These are phyloP conservation scores for Graphilbum ipis-grandicollis DNA, from an alignment of 2,329 filamentous ascomycete species.

Conservation along the genomic window DNA sequence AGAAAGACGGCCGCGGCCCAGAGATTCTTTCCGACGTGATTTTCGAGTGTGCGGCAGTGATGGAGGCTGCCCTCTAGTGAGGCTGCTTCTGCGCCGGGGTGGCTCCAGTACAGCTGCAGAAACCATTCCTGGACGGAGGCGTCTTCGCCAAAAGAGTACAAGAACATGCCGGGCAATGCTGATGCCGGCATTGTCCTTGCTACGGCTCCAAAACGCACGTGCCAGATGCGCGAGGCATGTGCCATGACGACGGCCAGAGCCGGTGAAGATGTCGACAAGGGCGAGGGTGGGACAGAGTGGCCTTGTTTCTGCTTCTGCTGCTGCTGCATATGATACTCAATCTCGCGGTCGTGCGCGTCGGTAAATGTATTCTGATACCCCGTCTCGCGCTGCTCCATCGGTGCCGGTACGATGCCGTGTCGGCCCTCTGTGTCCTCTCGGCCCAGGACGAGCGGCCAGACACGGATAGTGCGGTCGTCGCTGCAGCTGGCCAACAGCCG, in stretches of 20 bases:
- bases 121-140: slow-evolving; percentile 59
- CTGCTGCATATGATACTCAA: not conserved
- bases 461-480: slow-evolving; percentile 74
- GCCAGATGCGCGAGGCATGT: slow-evolving; percentile 82
- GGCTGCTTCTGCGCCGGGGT: not conserved
- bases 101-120: slow-evolving; percentile 24
- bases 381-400: slow-evolving; percentile 34
- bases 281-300: no score
- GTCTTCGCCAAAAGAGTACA: slow-evolving; percentile 78
- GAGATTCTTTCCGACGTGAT: slow-evolving; percentile 77
- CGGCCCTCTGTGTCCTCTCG: no score
- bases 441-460: slow-evolving; percentile 45
- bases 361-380: slow-evolving; percentile 28
- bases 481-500: slow-evolving; percentile 74
- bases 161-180: not conserved
- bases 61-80: slow-evolving; percentile 17
- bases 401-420: no score
- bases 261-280: slow-evolving; percentile 15
- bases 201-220: slow-evolving; percentile 41
- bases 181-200: not conserved
- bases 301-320: not conserved
- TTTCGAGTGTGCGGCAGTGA: slow-evolving; percentile 37
- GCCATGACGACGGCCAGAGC: slow-evolving; percentile 63
- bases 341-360: not conserved
- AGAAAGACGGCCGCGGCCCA: slow-evolving; percentile 49